These are phyloP conservation scores for Tillandsia leiboldiana DNA, from an alignment of 176 grass and related monocot genomes.

Conservation along the genomic window DNA sequence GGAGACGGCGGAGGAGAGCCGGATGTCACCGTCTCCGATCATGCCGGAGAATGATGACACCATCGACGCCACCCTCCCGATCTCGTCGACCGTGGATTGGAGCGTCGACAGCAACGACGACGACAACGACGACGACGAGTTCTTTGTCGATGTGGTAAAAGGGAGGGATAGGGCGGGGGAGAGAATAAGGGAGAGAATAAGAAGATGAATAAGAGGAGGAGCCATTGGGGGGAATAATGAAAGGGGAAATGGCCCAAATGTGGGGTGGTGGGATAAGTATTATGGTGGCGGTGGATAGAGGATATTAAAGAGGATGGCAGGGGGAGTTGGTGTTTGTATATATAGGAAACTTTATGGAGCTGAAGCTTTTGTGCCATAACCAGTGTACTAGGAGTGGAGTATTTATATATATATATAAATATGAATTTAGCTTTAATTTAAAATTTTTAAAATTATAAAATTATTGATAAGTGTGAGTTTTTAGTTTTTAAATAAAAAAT, in stretches of 20 bases:
- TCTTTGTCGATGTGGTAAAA: not conserved
- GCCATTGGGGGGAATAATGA: slow-evolving; percentile 6
- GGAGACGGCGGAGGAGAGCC: slow-evolving; percentile 51
- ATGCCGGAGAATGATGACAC: slow-evolving; percentile 35
- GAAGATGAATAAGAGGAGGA: slow-evolving; percentile 5
- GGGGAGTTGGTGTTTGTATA: too few relatives aligned
- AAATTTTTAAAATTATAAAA: too few relatives aligned
- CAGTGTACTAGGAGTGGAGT: too few relatives aligned
- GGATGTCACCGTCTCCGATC: slow-evolving; percentile 32
- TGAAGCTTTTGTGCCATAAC: too few relatives aligned
- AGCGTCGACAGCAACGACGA: slow-evolving; percentile 30
- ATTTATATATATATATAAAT: too few relatives aligned
- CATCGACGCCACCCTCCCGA: slow-evolving; percentile 31
- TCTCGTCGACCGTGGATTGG: slow-evolving; percentile 36
- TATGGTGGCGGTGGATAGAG: slow-evolving; percentile 4
- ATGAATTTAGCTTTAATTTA: too few relatives aligned
- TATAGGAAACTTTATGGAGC: too few relatives aligned
- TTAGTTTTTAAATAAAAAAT: too few relatives aligned
- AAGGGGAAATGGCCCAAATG: not conserved
- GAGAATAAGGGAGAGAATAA: slow-evolving; percentile 14
- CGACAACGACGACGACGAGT: not conserved
- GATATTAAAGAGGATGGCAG: too few relatives aligned
- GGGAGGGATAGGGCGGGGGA: slow-evolving; percentile 10
- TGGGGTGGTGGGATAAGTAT: not conserved
- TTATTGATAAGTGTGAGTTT: too few relatives aligned